Conservation (phyloP, 768 basidiomycete species). For the Boletus rubropictus region DNA sequence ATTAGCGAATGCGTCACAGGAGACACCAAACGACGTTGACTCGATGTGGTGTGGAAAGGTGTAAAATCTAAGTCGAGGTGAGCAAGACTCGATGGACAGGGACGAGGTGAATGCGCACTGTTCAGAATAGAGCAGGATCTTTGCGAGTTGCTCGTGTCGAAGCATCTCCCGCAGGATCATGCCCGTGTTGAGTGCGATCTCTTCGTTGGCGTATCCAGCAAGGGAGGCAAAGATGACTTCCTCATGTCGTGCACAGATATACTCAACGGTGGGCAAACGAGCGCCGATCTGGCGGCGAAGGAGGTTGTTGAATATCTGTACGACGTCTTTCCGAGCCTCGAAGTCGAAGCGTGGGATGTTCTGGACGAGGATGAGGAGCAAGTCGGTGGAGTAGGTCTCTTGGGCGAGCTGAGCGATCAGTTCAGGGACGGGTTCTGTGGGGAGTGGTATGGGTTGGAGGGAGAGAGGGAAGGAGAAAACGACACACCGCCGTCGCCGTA, state of each 20-base stretch:
- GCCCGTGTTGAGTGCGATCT: constrained; percentile 93
- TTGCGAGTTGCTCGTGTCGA: constrained; percentile 83
- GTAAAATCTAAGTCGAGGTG: constrained; percentile 67
- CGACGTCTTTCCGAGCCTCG: constrained; percentile 83
- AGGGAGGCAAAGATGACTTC: constrained; percentile 79
- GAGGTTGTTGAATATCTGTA: constrained; percentile 86
- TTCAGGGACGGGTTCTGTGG: constrained; percentile 76
- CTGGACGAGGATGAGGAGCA: constrained; percentile 74
- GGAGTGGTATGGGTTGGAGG: constrained; percentile 2
- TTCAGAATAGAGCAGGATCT: constrained; percentile 87
- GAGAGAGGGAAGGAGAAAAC: background rate
- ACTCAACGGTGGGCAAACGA: constrained; percentile 95
- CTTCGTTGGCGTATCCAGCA: constrained; percentile 91
- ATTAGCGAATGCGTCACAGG: constrained; percentile 96
- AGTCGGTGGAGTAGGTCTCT: constrained; percentile 89
- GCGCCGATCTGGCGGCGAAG: constrained; percentile 87
- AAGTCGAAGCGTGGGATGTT: constrained; percentile 89
- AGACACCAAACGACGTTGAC: constrained; percentile 95
- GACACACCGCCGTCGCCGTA: constrained; percentile 80
- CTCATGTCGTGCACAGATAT: constrained; percentile 71
- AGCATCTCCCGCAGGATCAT: constrained; percentile 98
- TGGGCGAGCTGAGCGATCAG: constrained; percentile 91
- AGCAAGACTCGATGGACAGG: background rate
- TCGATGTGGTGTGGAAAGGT: constrained; percentile 96
- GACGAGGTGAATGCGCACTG: constrained; percentile 54